These are phyloP conservation scores for Polyporus arcularius DNA, from an alignment of 768 basidiomycete species.

Conservation along the genomic window DNA sequence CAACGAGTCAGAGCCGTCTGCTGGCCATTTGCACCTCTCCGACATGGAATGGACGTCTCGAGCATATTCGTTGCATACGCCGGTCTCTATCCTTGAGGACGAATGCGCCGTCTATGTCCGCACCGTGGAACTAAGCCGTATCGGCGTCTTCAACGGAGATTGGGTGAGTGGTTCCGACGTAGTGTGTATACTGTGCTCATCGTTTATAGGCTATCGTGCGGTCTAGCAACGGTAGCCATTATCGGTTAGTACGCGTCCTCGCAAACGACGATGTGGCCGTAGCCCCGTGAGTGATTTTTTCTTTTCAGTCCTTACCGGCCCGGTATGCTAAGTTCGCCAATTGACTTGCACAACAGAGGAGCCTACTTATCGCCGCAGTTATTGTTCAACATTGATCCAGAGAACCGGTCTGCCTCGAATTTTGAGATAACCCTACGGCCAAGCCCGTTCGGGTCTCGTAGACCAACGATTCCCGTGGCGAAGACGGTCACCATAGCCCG, in stretches of 20 bases:
- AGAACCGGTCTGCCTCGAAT: not conserved
- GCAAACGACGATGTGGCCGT: slow-evolving; percentile 43
- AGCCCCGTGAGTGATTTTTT: slow-evolving; percentile 13
- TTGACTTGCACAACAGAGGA: not conserved
- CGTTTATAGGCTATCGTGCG: slow-evolving; percentile 52
- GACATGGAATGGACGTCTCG: slow-evolving; percentile 18
- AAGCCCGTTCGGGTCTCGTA: slow-evolving; percentile 61
- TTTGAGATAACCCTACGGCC: slow-evolving; percentile 35
- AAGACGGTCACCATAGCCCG: slow-evolving; percentile 72
- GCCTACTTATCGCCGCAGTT: slow-evolving; percentile 22
- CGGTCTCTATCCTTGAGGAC: slow-evolving; percentile 41
- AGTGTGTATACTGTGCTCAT: slow-evolving; percentile 3
- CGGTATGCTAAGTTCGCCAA: too few relatives aligned
- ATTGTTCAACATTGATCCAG: slow-evolving; percentile 17
- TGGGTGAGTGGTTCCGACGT: slow-evolving; percentile 57
- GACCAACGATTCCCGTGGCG: slow-evolving; percentile 68
- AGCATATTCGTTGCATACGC: slow-evolving; percentile 34
- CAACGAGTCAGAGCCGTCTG: slow-evolving; percentile 20
- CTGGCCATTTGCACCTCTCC: slow-evolving; percentile 10
- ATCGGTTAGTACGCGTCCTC: slow-evolving; percentile 59
- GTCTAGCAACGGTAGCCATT: slow-evolving; percentile 34
- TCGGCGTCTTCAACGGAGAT: slow-evolving; percentile 73
- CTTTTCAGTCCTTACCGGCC: too few relatives aligned
- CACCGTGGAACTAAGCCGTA: slow-evolving; percentile 60
- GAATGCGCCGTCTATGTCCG: slow-evolving; percentile 62